A percentile compares a stretch with the other conserved stretches of the same genome.
Evolutionary conservation across 805 yeast species (phyloP).

Genomic region (Ogataea henricii): DNA sequence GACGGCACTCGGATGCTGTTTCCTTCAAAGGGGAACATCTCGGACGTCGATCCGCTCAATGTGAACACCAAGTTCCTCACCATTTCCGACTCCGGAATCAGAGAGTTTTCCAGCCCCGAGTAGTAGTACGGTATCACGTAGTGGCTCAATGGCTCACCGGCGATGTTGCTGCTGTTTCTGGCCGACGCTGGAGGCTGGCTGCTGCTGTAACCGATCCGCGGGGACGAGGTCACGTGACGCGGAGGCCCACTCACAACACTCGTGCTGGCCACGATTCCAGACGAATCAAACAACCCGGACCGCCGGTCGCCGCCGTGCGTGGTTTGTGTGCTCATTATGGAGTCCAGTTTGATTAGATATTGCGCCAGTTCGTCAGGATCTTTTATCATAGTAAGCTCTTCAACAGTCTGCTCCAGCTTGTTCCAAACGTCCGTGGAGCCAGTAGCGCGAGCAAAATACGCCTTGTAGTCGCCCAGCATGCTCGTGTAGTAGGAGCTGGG

Average conservation of each 20-base stretch:
- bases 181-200: neutral
- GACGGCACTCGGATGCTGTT: constrained; percentile 48
- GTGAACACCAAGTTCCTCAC: constrained; percentile 53
- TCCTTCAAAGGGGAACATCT: constrained; percentile 47
- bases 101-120: constrained; percentile 28
- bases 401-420: constrained; percentile 22
- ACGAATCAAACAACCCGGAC: constrained; percentile 5
- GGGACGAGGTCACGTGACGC: constrained; percentile 12
- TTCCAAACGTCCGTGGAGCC: constrained; percentile 18
- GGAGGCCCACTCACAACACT: constrained; percentile 9
- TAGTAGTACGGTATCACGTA: constrained; percentile 36
- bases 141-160: constrained; percentile 32
- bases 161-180: neutral
- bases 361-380: constrained; percentile 22
- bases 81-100: constrained; percentile 43
- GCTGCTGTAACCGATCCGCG: constrained; percentile 4
- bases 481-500: constrained; percentile 7
- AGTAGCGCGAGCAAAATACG: constrained; percentile 9
- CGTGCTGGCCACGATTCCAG: constrained; percentile 12
- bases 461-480: constrained; percentile 12
- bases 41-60: constrained; percentile 63
- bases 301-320: constrained; percentile 2
- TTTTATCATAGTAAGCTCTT: constrained; percentile 21
- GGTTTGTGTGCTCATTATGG: constrained; percentile 7
- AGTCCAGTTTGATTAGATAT: constrained; percentile 25